Conservation (phyloP, 2,329 filamentous ascomycete genomes). For the Alternaria panax region DNA sequence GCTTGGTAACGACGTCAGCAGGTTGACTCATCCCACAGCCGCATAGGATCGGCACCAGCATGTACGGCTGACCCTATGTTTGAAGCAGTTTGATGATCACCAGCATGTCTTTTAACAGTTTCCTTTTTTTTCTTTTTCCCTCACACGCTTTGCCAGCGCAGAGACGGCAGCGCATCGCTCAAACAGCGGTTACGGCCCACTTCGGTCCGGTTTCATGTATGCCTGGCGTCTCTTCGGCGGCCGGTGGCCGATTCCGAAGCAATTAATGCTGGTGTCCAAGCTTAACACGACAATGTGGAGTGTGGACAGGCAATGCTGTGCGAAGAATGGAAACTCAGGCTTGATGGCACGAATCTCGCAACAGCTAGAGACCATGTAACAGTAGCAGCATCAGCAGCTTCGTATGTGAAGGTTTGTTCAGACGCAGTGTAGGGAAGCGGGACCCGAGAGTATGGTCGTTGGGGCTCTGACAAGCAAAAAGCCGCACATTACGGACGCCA, state of each 20-base stretch:
- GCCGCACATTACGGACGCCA: conserved; percentile 3
- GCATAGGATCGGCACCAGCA: conserved; percentile 14
- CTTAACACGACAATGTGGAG: conserved; percentile 8
- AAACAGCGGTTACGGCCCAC: conserved; percentile 20
- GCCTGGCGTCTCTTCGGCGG: conserved; percentile 3
- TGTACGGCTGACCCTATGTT: conserved; percentile 9
- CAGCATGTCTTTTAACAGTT: conserved; percentile 6
- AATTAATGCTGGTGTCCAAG: conserved; percentile 13
- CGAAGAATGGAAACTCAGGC: conserved; percentile 1
- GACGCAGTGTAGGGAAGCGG: not conserved
- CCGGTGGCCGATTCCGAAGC: conserved; percentile 5
- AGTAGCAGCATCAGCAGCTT: not conserved
- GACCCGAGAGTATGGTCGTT: conserved; percentile 12
- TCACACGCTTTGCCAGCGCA: not conserved
- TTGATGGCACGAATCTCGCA: not conserved
- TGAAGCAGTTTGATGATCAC: conserved; percentile 15
- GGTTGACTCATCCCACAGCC: conserved; percentile 6
- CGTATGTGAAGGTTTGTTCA: not conserved
- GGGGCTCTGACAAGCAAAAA: conserved; percentile 5
- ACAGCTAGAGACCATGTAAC: not conserved
- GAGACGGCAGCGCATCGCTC: conserved; percentile 3
- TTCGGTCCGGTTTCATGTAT: conserved; percentile 31
- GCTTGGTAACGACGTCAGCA: conserved; percentile 7
- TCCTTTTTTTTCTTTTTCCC: not conserved
- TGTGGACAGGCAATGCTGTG: conserved; percentile 8